Evolutionary conservation across 768 basidiomycete species (phyloP), one percentile per base, ranked within the genome.

Genomic region (Pulveroboletus sp.): DNA sequence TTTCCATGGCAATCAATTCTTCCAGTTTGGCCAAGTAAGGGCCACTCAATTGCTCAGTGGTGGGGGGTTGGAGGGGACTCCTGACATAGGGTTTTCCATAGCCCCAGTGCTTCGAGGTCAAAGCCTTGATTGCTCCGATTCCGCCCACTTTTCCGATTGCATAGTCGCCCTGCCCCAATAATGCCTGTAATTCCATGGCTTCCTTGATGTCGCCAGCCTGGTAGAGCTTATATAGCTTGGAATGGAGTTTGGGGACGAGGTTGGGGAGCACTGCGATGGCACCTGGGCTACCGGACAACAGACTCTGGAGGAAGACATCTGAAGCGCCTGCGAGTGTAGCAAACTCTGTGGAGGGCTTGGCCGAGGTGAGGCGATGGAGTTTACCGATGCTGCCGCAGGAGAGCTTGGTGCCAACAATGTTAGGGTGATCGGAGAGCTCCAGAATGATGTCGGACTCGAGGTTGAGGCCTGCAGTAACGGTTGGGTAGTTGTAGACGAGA

Each of bases 341-440:
- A 56, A 88, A 86, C 35, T 81, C 72, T 3, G 71, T 61, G 4
- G 73, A 54, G 6, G 79, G 68, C 53, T 81, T 80, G 29, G 77
- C 71, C 5, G 81, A 78, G 12, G 84, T 78, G 37, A 93, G 73
- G 16, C 90, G 83, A 46, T 86, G 82, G 38, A 90, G 80, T 66
- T 92, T 93, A 19, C 89, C 89, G 49, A 93, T 81, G 57, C 83
- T 85, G 5, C 85, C 89, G 63, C 89, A 92, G 27, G 91, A 92
- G 20, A 93, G 75, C 69, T 88, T 93, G 43, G 79, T 82, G 50
- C 91, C 91, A 51, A 92, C 85, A 56, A 90, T 89, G 68, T 93
- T 92, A 6, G 86, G 86, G 63, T 91, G 89, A 38, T 77, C 67
- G 4, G 86, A 83, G 29, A 93, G 76, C 16, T 75, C 71, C 43